Conservation (phyloP, 495 filamentous ascomycete genomes). For the Beverwykella pulmonaria region DNA sequence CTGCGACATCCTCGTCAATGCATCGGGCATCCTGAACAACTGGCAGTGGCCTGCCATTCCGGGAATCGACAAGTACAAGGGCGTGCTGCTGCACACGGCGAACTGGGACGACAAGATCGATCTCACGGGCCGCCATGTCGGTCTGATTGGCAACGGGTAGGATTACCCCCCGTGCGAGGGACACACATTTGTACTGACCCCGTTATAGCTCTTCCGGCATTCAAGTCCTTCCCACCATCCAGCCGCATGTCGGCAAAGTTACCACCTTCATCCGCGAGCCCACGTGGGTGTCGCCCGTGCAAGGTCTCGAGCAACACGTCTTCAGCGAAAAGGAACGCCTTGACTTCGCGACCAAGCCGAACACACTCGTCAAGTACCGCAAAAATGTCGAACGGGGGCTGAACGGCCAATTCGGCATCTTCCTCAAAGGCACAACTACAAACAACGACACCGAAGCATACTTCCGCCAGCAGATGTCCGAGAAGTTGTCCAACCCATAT, state of each 20-base stretch:
- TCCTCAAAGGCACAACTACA: conserved; percentile 47
- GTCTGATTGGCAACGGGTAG: conserved; percentile 41
- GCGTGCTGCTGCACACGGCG: conserved; percentile 41
- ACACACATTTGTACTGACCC: conserved; percentile 17
- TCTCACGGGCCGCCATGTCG: conserved; percentile 37
- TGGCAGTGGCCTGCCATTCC: conserved; percentile 46
- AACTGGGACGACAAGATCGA: conserved; percentile 42
- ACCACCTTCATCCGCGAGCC: conserved; percentile 45
- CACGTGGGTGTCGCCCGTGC: conserved; percentile 45
- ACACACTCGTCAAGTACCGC: conserved; percentile 31
- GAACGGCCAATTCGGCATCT: conserved; percentile 53
- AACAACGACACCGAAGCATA: conserved; percentile 45
- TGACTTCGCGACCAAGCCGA: conserved; percentile 42
- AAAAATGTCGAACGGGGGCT: conserved; percentile 43
- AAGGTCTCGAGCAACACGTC: conserved; percentile 47
- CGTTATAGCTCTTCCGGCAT: conserved; percentile 41
- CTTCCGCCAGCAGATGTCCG: conserved; percentile 46
- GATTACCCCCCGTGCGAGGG: conserved; percentile 10
- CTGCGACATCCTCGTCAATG: conserved; percentile 44
- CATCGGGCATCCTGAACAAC: conserved; percentile 43
- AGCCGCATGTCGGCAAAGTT: conserved; percentile 31
- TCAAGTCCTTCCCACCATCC: conserved; percentile 42
- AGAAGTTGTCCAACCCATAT: conserved; percentile 48
- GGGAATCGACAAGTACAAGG: conserved; percentile 44
- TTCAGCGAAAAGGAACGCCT: conserved; percentile 45